Conservation (phyloP, 176 grass and related monocot genomes). For the Oryza brachyantha region DNA sequence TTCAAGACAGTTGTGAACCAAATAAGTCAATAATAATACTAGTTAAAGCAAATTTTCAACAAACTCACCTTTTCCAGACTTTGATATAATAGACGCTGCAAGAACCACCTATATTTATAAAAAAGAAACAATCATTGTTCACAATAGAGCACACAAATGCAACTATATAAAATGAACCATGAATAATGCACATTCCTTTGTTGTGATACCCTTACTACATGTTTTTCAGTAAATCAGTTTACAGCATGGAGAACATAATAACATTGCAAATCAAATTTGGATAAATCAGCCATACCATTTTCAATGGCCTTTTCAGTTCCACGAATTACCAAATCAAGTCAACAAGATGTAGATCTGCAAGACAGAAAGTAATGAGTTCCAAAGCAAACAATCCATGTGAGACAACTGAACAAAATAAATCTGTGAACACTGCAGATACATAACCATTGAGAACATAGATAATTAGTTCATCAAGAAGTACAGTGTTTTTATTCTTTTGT, state of each 20-base stretch:
- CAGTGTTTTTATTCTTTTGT: background rate
- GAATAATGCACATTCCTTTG: background rate
- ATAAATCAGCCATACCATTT: constrained; percentile 43
- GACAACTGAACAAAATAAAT: constrained; percentile 7
- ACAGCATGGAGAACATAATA: constrained; percentile 5
- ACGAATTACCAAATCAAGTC: constrained; percentile 24
- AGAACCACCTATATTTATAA: constrained; percentile 65
- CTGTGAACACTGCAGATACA: background rate
- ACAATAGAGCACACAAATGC: background rate
- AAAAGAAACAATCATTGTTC: constrained; percentile 19
- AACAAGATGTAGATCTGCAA: constrained; percentile 12
- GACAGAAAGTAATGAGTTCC: constrained; percentile 24
- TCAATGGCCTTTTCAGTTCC: constrained; percentile 9
- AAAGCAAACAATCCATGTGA: background rate
- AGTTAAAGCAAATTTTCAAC: constrained; percentile 12
- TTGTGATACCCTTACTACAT: background rate
- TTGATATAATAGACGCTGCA: constrained; percentile 64
- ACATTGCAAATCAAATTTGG: background rate
- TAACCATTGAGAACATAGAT: background rate
- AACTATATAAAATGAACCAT: background rate
- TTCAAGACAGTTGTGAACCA: background rate
- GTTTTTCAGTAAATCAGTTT: background rate
- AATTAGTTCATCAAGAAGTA: background rate
- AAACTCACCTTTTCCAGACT: constrained; percentile 75
- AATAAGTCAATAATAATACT: background rate